These are phyloP conservation scores for Polyplosphaeria fusca DNA, from an alignment of 495 filamentous ascomycete genomes.

Conservation along the genomic window DNA sequence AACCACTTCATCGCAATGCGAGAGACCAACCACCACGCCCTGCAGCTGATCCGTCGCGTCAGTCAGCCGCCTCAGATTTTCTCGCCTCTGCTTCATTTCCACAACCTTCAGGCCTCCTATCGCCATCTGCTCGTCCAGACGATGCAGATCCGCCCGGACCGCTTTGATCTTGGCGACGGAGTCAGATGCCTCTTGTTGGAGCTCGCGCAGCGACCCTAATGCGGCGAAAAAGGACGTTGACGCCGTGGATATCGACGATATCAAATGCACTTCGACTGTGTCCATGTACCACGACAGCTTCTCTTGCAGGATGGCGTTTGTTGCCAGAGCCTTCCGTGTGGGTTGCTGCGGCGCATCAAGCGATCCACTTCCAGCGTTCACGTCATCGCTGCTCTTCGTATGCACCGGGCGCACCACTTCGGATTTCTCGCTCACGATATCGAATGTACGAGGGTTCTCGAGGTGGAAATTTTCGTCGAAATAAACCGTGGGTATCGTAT, in stretches of 20 bases:
- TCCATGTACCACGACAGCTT: slow-evolving; percentile 99
- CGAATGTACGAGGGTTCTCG: slow-evolving; percentile 94
- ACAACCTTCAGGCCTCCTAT: slow-evolving; percentile 82
- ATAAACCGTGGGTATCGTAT: slow-evolving; percentile 88
- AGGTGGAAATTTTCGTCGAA: slow-evolving; percentile 94
- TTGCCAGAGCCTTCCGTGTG: slow-evolving; percentile 80
- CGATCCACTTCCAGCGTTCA: slow-evolving; percentile 59
- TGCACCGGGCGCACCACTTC: slow-evolving; percentile 76
- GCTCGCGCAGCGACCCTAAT: slow-evolving; percentile 80
- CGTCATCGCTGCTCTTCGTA: slow-evolving; percentile 52
- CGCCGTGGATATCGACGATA: slow-evolving; percentile 90
- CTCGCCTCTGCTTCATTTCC: slow-evolving; percentile 70
- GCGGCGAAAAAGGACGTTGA: slow-evolving; percentile 97
- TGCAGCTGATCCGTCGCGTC: slow-evolving; percentile 80
- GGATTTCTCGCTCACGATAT: slow-evolving; percentile 92
- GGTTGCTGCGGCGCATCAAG: slow-evolving; percentile 51
- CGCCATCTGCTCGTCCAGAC: slow-evolving; percentile 84
- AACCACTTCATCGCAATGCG: slow-evolving; percentile 73
- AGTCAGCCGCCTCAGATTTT: slow-evolving; percentile 80
- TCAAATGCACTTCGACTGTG: slow-evolving; percentile 95
- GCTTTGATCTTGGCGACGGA: slow-evolving; percentile 83
- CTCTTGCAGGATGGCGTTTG: slow-evolving; percentile 97
- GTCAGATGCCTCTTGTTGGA: slow-evolving; percentile 89
- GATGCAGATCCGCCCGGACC: slow-evolving; percentile 71
- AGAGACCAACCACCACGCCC: slow-evolving; percentile 70